Percentiles rank a stretch among this genome's conserved stretches.
phyloP scores from a whole-genome alignment of 768 basidiomycete genomes.

The Suillus decipiens region DNA sequence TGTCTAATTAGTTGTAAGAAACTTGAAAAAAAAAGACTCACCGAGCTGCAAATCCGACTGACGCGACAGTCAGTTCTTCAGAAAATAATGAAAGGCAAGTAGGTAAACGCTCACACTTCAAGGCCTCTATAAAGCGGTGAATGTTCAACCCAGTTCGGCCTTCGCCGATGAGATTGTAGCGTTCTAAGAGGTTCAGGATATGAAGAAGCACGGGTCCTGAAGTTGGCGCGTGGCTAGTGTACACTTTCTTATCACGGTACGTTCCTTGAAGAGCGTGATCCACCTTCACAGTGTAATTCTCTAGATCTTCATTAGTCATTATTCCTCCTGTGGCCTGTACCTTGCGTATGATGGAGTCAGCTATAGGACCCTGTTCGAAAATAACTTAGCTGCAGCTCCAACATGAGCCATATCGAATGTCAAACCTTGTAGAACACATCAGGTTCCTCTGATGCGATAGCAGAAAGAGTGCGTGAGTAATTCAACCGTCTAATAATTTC shows the following conservation, averaged over 20 bases:
- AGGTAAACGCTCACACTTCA: constrained; percentile 63
- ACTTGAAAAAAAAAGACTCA: constrained; percentile 22
- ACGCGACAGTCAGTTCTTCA: constrained; percentile 15
- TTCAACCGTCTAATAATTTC: constrained; percentile 72
- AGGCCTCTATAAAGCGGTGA: constrained; percentile 81
- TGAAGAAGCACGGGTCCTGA: constrained; percentile 90
- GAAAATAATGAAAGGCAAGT: constrained; percentile 15
- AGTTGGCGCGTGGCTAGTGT: constrained; percentile 83
- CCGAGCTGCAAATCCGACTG: constrained; percentile 69
- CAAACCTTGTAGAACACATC: constrained; percentile 79
- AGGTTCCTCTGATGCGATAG: constrained; percentile 75
- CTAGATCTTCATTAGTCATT: constrained; percentile 72
- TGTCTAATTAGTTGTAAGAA: constrained; percentile 2
- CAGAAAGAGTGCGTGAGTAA: constrained; percentile 73
- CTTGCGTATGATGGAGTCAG: constrained; percentile 75
- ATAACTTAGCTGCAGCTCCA: constrained; percentile 18
- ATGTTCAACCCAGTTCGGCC: constrained; percentile 63
- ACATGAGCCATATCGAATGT: constrained; percentile 15
- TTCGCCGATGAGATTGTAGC: constrained; percentile 53
- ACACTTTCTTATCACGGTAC: constrained; percentile 77
- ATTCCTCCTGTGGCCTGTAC: constrained; percentile 76
- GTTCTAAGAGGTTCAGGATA: constrained; percentile 88
- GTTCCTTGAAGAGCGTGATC: constrained; percentile 74
- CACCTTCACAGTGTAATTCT: constrained; percentile 67
- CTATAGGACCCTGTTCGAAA: constrained; percentile 67